Evolutionary conservation across 1,284 basidiomycete genomes (phyloP).

Genomic region (Irpex rosettiformis): DNA sequence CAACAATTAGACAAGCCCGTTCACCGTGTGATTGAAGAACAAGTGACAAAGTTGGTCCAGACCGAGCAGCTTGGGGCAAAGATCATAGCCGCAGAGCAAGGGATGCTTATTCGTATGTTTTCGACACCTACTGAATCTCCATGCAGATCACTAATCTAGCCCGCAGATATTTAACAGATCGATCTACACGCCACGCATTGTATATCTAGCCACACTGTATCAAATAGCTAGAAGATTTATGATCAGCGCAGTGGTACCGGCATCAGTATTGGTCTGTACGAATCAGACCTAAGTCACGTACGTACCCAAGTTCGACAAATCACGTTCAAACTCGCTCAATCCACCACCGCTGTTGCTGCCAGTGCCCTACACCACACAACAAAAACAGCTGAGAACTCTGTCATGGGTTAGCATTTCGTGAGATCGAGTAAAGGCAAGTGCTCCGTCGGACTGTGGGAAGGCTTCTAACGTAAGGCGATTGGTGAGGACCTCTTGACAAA

Average conservation of each 20-base stretch:
- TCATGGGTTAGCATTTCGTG: neutral
- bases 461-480: neutral
- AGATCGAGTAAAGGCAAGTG: neutral
- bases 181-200: constrained; percentile 16
- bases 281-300: neutral
- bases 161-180: neutral
- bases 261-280: neutral
- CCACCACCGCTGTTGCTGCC: neutral
- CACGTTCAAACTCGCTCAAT: neutral
- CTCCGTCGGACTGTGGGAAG: neutral
- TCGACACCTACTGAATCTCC: constrained; percentile 1
- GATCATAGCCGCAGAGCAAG: constrained; percentile 64
- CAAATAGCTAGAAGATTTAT: constrained; percentile 1
- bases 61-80: constrained; percentile 57
- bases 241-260: neutral
- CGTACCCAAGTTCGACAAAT: neutral
- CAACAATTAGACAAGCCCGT: constrained; percentile 41
- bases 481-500: neutral
- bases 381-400: neutral
- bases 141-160: neutral
- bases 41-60: constrained; percentile 56
- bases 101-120: constrained; percentile 66
- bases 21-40: constrained; percentile 54
- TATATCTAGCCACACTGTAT: neutral
- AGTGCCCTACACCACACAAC: neutral